Base-by-base conservation (phyloP, 805 yeast species). In the Candida boleticola region DNA sequence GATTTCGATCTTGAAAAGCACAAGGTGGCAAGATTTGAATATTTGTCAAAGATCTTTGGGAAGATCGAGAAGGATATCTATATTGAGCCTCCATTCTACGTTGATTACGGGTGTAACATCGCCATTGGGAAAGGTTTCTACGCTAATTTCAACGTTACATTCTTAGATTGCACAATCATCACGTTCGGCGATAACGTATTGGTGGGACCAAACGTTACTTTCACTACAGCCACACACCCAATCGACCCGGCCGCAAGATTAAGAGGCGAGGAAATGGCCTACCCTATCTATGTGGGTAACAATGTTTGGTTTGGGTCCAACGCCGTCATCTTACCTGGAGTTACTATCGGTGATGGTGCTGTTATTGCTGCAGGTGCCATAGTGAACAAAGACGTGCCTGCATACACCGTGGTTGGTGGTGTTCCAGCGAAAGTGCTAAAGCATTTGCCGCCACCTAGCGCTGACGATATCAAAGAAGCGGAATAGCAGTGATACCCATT, bases 321-420 rank as follows among this genome's bases (percentile, higher is more conserved):
- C 31, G 78, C 64, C 13, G 63, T 66, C 1, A 70, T 85, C 6
- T 58, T 83, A 39, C 85, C 86, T 2, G 90, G 89, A 6, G 82
- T 81, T 9, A 77, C 74, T 1, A 70, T 84, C 35, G 90, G 89
- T 11, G 76, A 78, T 38, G 75, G 77, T 7, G 71, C 73, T 3
- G 79, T 80, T 1, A 68, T 84, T 33, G 90, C 83, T 2, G 87
- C 89, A 3, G 88, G 87, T 3, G 64, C 83, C 5, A 81, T 82
- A 2, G 88, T 85, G 18, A 71, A 74, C 16, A 76, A 66, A 42
- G 77, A 73, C 44, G 74, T 83, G 22, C 83, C 85, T 0, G 63
- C 75, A 2, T 64, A 71, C 44, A 63, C 76, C 0, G 75, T 83
- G 14, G 83, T 76, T 11, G 83, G 67, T n/a, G 90, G 90, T 0